These are phyloP conservation scores for Trichoderma virens DNA, from an alignment of 495 filamentous ascomycete genomes.

Conservation along the genomic window DNA sequence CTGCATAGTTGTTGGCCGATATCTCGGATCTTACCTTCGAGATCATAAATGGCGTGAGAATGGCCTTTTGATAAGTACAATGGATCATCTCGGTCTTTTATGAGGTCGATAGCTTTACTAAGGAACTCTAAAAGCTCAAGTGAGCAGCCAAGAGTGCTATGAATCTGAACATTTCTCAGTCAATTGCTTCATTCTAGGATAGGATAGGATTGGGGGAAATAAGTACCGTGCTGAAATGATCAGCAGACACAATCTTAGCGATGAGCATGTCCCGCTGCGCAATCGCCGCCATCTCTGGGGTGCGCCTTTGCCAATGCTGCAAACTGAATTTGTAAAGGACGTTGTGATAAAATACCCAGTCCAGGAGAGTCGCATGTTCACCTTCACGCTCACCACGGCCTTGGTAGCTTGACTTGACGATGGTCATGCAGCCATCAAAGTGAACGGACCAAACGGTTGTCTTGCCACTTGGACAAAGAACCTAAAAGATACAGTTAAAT, in stretches of 20 bases:
- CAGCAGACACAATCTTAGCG: background rate
- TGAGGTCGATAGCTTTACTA: background rate
- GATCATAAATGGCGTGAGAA: background rate
- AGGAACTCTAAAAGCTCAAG: background rate
- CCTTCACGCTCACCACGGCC: constrained; percentile 7
- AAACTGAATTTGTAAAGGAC: constrained; percentile 27
- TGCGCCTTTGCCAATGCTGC: constrained; percentile 20
- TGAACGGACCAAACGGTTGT: background rate
- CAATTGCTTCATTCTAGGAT: background rate
- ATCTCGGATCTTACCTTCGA: background rate
- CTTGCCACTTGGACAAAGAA: background rate
- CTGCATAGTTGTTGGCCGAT: background rate
- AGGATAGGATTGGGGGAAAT: background rate
- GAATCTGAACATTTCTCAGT: background rate
- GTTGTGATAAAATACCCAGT: constrained; percentile 33
- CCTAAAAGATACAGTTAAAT: background rate
- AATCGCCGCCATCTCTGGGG: background rate
- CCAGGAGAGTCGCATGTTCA: constrained; percentile 21
- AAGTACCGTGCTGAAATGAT: background rate
- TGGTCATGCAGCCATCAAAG: constrained; percentile 6
- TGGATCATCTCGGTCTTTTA: background rate
- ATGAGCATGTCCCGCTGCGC: background rate
- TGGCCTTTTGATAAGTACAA: background rate
- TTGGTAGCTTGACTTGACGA: constrained; percentile 1
- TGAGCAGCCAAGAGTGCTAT: background rate